These are phyloP conservation scores for Aspergillus wentii DNA, from an alignment of 495 filamentous ascomycete genomes.

Conservation along the genomic window DNA sequence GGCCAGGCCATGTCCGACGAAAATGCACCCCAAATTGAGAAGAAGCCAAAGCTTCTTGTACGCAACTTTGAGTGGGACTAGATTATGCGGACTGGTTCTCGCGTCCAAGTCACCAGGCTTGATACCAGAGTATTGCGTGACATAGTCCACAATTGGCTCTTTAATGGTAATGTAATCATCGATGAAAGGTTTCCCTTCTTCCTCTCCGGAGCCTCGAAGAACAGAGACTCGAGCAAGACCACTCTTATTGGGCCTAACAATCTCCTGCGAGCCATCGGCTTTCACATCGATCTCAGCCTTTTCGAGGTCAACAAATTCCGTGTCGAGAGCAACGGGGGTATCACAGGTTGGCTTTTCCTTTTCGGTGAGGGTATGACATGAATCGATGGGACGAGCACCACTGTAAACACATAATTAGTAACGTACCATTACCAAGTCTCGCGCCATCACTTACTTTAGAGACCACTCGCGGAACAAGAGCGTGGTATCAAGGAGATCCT, in stretches of 20 bases:
- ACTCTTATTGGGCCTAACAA: constrained; percentile 76
- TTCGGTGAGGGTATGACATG: constrained; percentile 54
- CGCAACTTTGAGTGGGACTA: constrained; percentile 82
- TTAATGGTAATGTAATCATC: constrained; percentile 93
- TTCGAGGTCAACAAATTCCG: constrained; percentile 89
- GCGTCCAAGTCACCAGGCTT: constrained; percentile 77
- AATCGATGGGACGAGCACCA: constrained; percentile 34
- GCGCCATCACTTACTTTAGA: constrained; percentile 45
- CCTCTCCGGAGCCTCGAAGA: constrained; percentile 67
- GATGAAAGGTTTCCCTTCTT: constrained; percentile 82
- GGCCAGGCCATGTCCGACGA: constrained; percentile 87
- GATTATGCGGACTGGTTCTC: constrained; percentile 64
- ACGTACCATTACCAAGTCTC: neutral
- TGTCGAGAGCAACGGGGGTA: constrained; percentile 83
- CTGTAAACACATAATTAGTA: constrained; percentile 10
- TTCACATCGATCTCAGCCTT: constrained; percentile 91
- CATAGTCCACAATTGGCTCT: constrained; percentile 91
- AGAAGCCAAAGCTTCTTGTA: constrained; percentile 99
- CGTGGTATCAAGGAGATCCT: constrained; percentile 71
- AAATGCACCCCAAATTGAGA: constrained; percentile 87
- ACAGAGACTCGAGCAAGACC: constrained; percentile 87
- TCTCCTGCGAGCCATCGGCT: constrained; percentile 80
- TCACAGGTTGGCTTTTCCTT: constrained; percentile 63
- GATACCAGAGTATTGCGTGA: constrained; percentile 91
- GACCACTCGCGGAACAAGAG: constrained; percentile 73